Evolutionary conservation across 495 filamentous ascomycete species (phyloP), one percentile per base, ranked within the genome.

Genomic region (Penicillium ucsense): DNA sequence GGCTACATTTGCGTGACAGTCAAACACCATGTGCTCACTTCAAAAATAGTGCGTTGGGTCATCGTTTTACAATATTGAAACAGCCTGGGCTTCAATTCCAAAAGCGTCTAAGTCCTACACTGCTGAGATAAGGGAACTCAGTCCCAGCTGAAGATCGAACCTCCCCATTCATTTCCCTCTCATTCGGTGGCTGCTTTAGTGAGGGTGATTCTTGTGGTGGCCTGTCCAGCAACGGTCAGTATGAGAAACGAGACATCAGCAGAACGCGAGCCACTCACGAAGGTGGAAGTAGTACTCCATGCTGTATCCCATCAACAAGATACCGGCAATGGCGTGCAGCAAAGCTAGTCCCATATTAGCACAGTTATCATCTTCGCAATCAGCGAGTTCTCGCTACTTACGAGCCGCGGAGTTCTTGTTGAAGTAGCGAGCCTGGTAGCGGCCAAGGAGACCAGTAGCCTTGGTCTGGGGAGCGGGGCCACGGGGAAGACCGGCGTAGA

Each of bases 221-320:
- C 91, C 91, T 97, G 56, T 20, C 20, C 35, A 31, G 4, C 32
- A 10, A 34, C 12, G 11, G 41, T 60, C 47, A 65, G 63, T 45
- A n/a, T 31, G 8, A 3, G 29, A 11, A 11, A 30, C 4, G 8
- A 39, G 8, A 8, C 36, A 11, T n/a, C 31, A 4, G 7, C 10
- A 36, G 8, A 6, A 8, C 10, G 29, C 53, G 38, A 47, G 54
- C 6, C 47, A 78, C 88, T 65, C 82, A 98, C 92, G 89, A 55
- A 97, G 80, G 72, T 99, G 94, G 86, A 94, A 97, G 79, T 98
- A 97, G 83, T 98, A 98, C 70, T 92, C 85, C 73, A 95, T 85
- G 53, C 85, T 84, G 73, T 99, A 99, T 55, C 89, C 89, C 50
- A 96, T 56, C 47, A 79, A 65, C 50, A 91, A 66, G 41, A 98